phyloP scores from a whole-genome alignment of 345 rosid species.

The Eutrema japonicum region DNA sequence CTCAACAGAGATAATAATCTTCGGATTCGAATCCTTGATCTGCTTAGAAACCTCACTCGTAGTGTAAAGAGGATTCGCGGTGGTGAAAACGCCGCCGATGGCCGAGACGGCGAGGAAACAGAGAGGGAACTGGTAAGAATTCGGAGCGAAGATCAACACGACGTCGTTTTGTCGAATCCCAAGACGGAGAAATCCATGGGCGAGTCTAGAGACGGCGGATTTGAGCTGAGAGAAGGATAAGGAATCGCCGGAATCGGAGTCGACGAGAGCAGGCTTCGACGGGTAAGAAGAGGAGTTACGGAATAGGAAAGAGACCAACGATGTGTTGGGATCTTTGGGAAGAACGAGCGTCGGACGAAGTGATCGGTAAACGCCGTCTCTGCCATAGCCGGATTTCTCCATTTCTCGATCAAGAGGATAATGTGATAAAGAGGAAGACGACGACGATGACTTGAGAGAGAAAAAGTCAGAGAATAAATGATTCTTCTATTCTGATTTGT shows the following conservation, averaged over 20 bases:
- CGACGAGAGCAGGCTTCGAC: slow-evolving; percentile 67
- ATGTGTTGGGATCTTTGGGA: slow-evolving; percentile 67
- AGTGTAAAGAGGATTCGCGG: slow-evolving; percentile 77
- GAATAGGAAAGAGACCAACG: slow-evolving; percentile 65
- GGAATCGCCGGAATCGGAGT: slow-evolving; percentile 60
- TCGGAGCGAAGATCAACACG: slow-evolving; percentile 75
- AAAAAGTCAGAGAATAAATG: too few species aligned
- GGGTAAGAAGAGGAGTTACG: slow-evolving; percentile 60
- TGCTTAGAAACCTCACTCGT: slow-evolving; percentile 67
- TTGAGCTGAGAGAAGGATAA: slow-evolving; percentile 65
- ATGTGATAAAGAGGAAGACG: slow-evolving; percentile 9
- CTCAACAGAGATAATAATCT: slow-evolving; percentile 62
- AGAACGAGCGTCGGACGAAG: slow-evolving; percentile 60
- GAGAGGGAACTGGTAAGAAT: slow-evolving; percentile 72
- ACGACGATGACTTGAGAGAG: background rate
- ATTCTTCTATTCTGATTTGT: background rate
- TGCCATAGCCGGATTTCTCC: slow-evolving; percentile 90
- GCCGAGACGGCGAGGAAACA: slow-evolving; percentile 74
- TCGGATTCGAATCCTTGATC: slow-evolving; percentile 68
- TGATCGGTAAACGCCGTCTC: slow-evolving; percentile 82
- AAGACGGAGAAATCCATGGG: slow-evolving; percentile 66
- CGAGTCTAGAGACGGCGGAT: slow-evolving; percentile 60
- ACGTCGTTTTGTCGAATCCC: slow-evolving; percentile 72
- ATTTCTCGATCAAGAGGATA: slow-evolving; percentile 38
- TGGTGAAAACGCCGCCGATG: slow-evolving; percentile 73